These are phyloP conservation scores for Persicaria tinctoria DNA, from an alignment of 148 eudicot genomes.

Conservation along the genomic window DNA sequence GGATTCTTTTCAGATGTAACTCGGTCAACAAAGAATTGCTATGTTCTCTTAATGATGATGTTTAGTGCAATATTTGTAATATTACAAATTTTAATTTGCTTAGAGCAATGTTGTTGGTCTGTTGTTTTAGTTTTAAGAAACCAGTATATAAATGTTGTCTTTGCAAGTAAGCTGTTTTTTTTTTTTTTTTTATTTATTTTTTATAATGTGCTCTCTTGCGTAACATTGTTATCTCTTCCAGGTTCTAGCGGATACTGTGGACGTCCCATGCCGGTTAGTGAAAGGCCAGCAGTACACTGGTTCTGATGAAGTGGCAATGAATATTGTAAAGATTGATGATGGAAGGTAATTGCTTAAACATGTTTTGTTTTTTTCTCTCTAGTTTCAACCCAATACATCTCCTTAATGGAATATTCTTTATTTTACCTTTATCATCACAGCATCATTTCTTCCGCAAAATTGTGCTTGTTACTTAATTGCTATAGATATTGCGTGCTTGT, in stretches of 20 bases:
- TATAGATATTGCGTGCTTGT: too few species aligned
- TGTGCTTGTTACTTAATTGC: too few species aligned
- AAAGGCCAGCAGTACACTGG: constrained; percentile 87
- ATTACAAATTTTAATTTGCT: background rate
- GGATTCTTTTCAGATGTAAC: too few species aligned
- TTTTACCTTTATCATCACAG: background rate
- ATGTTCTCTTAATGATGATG: background rate
- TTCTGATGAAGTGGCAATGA: constrained; percentile 81
- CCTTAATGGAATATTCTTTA: background rate
- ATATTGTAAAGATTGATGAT: constrained; percentile 64
- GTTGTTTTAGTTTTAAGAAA: constrained; percentile 3
- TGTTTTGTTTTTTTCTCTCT: background rate
- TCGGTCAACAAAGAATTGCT: background rate
- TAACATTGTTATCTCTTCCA: constrained; percentile 21
- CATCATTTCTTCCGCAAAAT: too few species aligned
- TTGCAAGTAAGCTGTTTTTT: background rate
- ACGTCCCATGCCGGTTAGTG: constrained; percentile 78
- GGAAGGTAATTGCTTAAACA: constrained; percentile 46
- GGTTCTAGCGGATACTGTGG: constrained; percentile 93
- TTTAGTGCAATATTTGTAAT: background rate
- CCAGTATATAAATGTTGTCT: background rate
- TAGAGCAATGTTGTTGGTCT: background rate
- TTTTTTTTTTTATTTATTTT: background rate
- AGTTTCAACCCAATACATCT: background rate
- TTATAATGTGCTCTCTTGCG: background rate